phyloP scores from a whole-genome alignment of 2,329 filamentous ascomycete genomes.

The Byssoonygena ceratinophila region DNA sequence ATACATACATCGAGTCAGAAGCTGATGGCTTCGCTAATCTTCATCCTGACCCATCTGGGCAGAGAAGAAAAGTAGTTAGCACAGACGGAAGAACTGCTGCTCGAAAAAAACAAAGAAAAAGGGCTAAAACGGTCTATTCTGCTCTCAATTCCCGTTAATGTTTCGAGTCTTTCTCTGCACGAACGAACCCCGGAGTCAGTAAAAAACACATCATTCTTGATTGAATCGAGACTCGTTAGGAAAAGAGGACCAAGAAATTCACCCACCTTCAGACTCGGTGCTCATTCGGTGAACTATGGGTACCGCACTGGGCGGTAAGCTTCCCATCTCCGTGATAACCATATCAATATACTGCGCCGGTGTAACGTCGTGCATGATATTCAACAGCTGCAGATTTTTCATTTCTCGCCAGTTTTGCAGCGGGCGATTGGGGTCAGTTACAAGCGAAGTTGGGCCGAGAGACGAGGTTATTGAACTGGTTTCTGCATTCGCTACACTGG shows the following conservation, averaged over 20 bases:
- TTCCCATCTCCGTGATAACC: conserved; percentile 84
- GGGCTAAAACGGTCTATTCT: too few species aligned
- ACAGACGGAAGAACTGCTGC: too few species aligned
- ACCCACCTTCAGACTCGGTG: conserved; percentile 24
- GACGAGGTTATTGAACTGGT: conserved; percentile 15
- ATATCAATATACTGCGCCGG: conserved; percentile 75
- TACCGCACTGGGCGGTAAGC: conserved; percentile 74
- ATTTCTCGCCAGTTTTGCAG: conserved; percentile 49
- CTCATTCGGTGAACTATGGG: conserved; percentile 58
- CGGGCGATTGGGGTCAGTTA: conserved; percentile 25
- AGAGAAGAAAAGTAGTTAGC: too few species aligned
- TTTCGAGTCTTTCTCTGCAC: too few species aligned
- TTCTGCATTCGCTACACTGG: conserved; percentile 14
- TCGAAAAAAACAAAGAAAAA: too few species aligned
- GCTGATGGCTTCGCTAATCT: too few species aligned
- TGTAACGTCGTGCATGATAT: conserved; percentile 86
- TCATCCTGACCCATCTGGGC: too few species aligned
- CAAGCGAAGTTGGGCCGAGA: conserved; percentile 2
- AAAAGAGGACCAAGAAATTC: neutral
- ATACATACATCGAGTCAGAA: neutral
- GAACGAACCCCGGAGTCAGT: too few species aligned
- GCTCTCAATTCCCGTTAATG: too few species aligned
- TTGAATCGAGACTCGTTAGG: neutral
- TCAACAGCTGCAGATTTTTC: conserved; percentile 52
- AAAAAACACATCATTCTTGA: too few species aligned